A percentile compares a stretch with the other conserved stretches of the same genome.
Conservation (phyloP, 768 basidiomycete species). For the Boletus reticulatus region DNA sequence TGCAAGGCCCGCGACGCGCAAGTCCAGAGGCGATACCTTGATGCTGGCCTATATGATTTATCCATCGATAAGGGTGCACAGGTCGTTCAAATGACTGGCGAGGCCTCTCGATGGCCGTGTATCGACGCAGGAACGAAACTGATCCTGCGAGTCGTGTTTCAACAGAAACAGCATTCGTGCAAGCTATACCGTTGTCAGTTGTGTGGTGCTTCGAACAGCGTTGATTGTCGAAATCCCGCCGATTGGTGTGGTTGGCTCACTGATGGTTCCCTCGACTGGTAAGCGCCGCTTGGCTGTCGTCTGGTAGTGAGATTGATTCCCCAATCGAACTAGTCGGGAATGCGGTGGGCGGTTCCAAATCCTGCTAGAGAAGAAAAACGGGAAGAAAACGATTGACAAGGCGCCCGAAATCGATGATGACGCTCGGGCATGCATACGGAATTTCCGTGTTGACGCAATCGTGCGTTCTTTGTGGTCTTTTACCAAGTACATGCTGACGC, state of each 20-base stretch:
- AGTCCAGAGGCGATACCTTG: conserved; percentile 24
- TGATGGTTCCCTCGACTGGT: conserved; percentile 25
- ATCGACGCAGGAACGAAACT: conserved; percentile 27
- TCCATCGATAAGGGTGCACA: conserved; percentile 23
- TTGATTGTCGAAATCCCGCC: conserved; percentile 11
- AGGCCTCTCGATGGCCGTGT: conserved; percentile 22
- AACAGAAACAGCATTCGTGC: conserved; percentile 15
- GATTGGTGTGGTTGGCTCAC: conserved; percentile 24
- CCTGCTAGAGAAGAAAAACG: conserved; percentile 17
- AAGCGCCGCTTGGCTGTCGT: background rate
- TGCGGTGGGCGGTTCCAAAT: conserved; percentile 27
- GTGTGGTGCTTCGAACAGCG: conserved; percentile 17
- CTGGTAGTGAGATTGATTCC: background rate
- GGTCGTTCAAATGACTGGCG: conserved; percentile 19
- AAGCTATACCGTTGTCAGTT: conserved; percentile 16
- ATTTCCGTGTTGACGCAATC: conserved; percentile 22
- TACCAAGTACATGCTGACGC: conserved; percentile 1
- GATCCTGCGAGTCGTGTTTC: conserved; percentile 23
- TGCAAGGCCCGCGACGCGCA: conserved; percentile 17
- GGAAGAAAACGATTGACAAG: conserved; percentile 3
- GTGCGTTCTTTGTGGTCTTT: conserved; percentile 7
- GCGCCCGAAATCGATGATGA: conserved; percentile 14
- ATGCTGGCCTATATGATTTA: conserved; percentile 22
- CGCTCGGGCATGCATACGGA: conserved; percentile 21
- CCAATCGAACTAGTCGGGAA: conserved; percentile 2